Evolutionary conservation across 805 yeast species (phyloP), one percentile per base, ranked within the genome.

Genomic region (Candida incommunis): DNA sequence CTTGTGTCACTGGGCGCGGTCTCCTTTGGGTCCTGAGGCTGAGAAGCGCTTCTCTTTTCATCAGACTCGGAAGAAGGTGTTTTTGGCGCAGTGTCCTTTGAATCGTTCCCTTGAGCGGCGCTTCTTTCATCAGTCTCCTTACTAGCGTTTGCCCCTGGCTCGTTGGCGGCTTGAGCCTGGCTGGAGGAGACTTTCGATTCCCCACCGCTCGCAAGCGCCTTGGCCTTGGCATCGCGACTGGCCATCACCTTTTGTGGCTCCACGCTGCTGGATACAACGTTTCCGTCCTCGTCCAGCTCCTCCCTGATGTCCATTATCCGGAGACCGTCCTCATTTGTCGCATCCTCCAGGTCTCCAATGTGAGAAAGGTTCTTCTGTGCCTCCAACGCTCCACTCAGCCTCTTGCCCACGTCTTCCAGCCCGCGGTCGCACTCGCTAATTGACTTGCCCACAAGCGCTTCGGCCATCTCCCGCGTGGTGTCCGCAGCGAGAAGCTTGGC

Each of bases 221-320:
- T n/a, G 18, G 9, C 18, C 20, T 16, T n/a, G 20, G 7, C 20
- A 5, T 31, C 37, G 11, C 7, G 13, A 25, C 27, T 25, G 5
- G 7, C 18, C 13, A 18, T 18, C 9, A 46, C 34, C 1, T 51
- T 56, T 1, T 54, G 41, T 0, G 74, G 74, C 24, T 63, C 64
- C 2, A 76, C 65, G 2, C 64, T 51, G n/a, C 75, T 57, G 13
- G 49, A 59, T 1, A 82, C 57, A 1, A 87, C 70, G 48, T 82
- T 76, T 0, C 78, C 96, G n/a, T 82, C 78, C 0, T 84, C 95
- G 60, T 87, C 95, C 31, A 88, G 60, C 44, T 78, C 82, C 56
- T 87, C 96, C 44, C 78, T 69, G 21, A 88, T 88, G 46, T 87
- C 96, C 77, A 86, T 76, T 22, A 83, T 65, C 1, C 85, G 87